Percentiles rank a stretch among this genome's conserved stretches.
These are phyloP conservation scores for Teratosphaeriaceae sp. DNA, from an alignment of 2,329 filamentous ascomycete species.

Conservation along the genomic window DNA sequence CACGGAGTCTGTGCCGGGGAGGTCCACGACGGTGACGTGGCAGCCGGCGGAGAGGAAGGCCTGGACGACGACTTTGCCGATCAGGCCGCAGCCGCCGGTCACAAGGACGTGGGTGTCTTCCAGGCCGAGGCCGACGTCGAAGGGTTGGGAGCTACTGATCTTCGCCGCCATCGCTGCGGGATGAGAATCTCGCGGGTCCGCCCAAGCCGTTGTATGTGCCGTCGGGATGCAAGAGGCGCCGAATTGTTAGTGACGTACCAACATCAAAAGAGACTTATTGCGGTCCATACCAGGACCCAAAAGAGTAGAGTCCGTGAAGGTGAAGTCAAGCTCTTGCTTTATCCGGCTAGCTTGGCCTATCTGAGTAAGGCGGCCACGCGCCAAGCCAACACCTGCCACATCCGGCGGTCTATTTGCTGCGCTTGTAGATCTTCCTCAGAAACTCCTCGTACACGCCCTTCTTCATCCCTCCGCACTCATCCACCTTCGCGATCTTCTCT, in stretches of 20 bases:
- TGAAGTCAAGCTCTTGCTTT: background rate
- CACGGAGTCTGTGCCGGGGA: conserved; percentile 7
- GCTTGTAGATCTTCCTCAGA: conserved; percentile 95
- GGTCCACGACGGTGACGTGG: conserved; percentile 31
- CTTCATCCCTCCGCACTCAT: conserved; percentile 85
- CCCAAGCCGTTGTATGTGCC: background rate
- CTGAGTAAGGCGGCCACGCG: background rate
- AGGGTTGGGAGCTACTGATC: conserved; percentile 1
- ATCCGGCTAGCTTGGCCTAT: conserved; percentile 3
- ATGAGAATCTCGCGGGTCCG: too few species aligned
- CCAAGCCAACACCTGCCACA: background rate
- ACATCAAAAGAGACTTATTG: too few species aligned
- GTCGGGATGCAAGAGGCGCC: too few species aligned
- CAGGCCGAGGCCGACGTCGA: conserved; percentile 31
- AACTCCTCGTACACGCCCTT: conserved; percentile 85
- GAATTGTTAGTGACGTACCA: too few species aligned
- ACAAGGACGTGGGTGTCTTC: conserved; percentile 34
- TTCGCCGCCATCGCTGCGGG: background rate
- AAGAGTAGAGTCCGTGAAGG: background rate
- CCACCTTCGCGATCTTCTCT: conserved; percentile 66
- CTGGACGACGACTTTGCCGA: conserved; percentile 33
- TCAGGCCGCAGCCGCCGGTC: conserved; percentile 37
- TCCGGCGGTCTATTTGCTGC: conserved; percentile 67
- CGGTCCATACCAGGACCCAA: too few species aligned
- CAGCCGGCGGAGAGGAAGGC: conserved; percentile 39